Percentiles rank a stretch among this genome's conserved stretches.
phyloP scores from a whole-genome alignment of 345 rosid species.

The Rhizophora mangle region DNA sequence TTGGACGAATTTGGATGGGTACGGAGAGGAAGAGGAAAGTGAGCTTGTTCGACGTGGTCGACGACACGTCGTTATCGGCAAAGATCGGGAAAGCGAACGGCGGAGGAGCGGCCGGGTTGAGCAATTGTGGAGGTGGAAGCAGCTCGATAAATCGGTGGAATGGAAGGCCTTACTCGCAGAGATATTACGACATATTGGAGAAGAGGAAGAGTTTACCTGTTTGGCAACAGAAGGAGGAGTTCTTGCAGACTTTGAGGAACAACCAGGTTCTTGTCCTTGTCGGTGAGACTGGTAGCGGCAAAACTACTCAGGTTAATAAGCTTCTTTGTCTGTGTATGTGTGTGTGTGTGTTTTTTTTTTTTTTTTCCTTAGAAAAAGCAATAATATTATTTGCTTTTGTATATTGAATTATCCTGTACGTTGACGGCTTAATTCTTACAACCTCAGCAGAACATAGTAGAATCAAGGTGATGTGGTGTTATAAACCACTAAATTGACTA shows the following conservation, averaged over 20 bases:
- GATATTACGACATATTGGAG: slow-evolving; percentile 77
- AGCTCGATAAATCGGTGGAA: slow-evolving; percentile 63
- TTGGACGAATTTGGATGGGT: slow-evolving; percentile 40
- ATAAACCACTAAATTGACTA: too few relatives aligned
- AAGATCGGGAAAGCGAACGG: slow-evolving; percentile 48
- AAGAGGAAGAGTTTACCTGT: slow-evolving; percentile 81
- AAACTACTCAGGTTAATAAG: slow-evolving; percentile 81
- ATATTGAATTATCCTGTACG: too few relatives aligned
- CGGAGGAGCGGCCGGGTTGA: slow-evolving; percentile 25
- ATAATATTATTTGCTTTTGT: too few relatives aligned
- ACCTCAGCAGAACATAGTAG: too few relatives aligned
- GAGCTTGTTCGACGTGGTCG: slow-evolving; percentile 88
- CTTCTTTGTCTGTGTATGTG: neutral
- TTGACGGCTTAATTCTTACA: too few relatives aligned
- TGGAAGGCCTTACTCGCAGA: slow-evolving; percentile 69
- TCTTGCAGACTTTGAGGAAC: slow-evolving; percentile 47
- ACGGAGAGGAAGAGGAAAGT: slow-evolving; percentile 93
- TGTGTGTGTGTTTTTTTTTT: neutral
- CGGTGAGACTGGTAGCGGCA: slow-evolving; percentile 97
- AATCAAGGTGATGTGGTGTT: too few relatives aligned
- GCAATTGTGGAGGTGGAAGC: slow-evolving; percentile 14
- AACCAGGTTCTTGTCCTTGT: slow-evolving; percentile 76
- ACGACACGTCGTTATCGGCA: slow-evolving; percentile 52
- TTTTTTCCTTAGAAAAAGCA: neutral
- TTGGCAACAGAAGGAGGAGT: slow-evolving; percentile 94